Evolutionary conservation across 2,329 filamentous ascomycete species (phyloP).

Genomic region (Pseudogymnoascus sp.): DNA sequence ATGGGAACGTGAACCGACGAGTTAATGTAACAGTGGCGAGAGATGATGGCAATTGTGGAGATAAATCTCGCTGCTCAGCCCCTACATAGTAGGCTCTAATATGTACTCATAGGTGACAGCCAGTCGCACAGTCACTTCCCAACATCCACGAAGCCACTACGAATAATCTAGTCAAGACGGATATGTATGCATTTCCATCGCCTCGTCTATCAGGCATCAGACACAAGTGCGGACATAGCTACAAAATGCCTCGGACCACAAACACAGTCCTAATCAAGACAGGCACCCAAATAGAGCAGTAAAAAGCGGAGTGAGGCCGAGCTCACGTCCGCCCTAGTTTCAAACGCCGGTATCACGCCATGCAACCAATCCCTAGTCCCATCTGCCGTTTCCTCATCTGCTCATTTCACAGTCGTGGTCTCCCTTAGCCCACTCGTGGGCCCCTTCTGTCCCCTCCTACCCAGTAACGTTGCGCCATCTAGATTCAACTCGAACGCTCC

Average conservation of each 20-base stretch:
- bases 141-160: neutral
- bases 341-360: slow-evolving; percentile 3
- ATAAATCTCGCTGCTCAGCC: neutral
- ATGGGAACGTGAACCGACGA: neutral
- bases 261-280: neutral
- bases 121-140: neutral
- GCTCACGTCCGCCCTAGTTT: neutral
- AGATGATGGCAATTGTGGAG: neutral
- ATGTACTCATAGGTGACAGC: neutral
- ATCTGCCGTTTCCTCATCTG: slow-evolving; percentile 11
- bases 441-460: slow-evolving; percentile 52
- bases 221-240: neutral
- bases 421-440: slow-evolving; percentile 24
- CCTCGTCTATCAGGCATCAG: neutral
- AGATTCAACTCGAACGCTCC: slow-evolving; percentile 87
- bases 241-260: neutral
- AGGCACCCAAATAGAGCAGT: neutral
- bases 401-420: slow-evolving; percentile 20
- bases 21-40: neutral
- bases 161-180: neutral
- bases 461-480: slow-evolving; percentile 82
- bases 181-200: neutral
- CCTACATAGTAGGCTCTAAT: neutral
- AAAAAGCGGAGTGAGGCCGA: neutral
- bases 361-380: neutral